phyloP scores from a whole-genome alignment of 768 basidiomycete genomes.

The Steccherinum ochraceum region DNA sequence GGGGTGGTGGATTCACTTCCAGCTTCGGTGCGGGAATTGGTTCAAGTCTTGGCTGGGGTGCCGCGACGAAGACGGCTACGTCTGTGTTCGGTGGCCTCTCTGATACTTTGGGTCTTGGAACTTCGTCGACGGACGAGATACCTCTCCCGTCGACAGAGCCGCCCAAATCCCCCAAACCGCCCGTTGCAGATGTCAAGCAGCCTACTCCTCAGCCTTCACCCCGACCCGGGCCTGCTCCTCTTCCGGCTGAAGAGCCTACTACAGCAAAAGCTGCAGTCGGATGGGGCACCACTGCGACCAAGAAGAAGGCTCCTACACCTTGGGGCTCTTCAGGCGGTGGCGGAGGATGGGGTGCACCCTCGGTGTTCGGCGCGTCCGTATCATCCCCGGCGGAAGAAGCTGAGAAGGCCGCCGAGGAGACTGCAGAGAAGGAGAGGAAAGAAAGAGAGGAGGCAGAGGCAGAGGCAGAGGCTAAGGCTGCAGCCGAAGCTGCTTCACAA shows the following conservation, averaged over 20 bases:
- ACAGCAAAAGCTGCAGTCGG: too few relatives aligned
- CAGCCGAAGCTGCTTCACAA: background rate
- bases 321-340: background rate
- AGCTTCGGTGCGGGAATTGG: background rate
- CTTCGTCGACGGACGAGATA: background rate
- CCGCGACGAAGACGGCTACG: background rate
- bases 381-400: constrained; percentile 11
- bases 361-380: constrained; percentile 3
- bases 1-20: too few relatives aligned
- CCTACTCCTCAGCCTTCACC: too few relatives aligned
- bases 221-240: too few relatives aligned
- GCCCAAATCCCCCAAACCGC: too few relatives aligned
- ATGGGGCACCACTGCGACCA: too few relatives aligned
- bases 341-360: background rate
- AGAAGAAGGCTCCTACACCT: too few relatives aligned
- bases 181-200: too few relatives aligned
- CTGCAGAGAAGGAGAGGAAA: constrained; percentile 1
- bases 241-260: too few relatives aligned
- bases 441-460: constrained; percentile 13
- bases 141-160: too few relatives aligned
- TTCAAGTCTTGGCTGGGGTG: background rate
- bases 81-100: constrained; percentile 3
- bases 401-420: constrained; percentile 10
- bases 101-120: constrained; percentile 3
- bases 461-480: constrained; percentile 12